Percentiles rank a stretch among this genome's conserved stretches.
Conservation (phyloP, 495 filamentous ascomycete species). For the Aspergillus avenaceus region DNA sequence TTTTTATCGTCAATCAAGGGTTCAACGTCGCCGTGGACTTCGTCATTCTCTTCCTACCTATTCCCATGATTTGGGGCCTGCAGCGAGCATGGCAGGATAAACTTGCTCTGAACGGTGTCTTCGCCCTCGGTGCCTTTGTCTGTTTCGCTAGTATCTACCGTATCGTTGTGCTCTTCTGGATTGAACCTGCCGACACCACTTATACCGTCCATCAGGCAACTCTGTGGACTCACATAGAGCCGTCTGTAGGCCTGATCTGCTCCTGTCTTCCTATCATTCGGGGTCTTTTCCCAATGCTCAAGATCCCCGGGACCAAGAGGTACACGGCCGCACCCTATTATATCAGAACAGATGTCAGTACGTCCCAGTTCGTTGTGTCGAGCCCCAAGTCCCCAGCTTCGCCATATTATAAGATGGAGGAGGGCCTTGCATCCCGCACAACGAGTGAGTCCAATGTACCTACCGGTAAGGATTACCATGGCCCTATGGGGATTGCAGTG, state of each 20-base stretch:
- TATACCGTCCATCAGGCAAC: slow-evolving; percentile 49
- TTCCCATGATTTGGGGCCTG: slow-evolving; percentile 45
- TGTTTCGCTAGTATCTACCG: slow-evolving; percentile 46
- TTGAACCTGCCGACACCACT: slow-evolving; percentile 40
- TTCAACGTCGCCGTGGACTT: slow-evolving; percentile 45
- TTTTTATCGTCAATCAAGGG: slow-evolving; percentile 41
- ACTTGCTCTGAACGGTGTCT: slow-evolving; percentile 42
- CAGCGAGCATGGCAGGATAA: slow-evolving; percentile 42
- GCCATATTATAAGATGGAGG: slow-evolving; percentile 32
- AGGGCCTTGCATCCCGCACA: slow-evolving; percentile 10
- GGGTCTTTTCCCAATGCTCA: slow-evolving; percentile 44
- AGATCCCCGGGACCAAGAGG: slow-evolving; percentile 17
- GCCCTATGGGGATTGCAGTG: slow-evolving; percentile 26
- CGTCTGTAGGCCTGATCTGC: slow-evolving; percentile 53
- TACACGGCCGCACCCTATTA: slow-evolving; percentile 24
- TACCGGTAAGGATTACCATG: slow-evolving; percentile 4
- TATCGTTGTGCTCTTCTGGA: slow-evolving; percentile 54
- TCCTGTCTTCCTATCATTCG: slow-evolving; percentile 55
- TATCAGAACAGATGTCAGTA: slow-evolving; percentile 26
- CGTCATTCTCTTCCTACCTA: slow-evolving; percentile 34
- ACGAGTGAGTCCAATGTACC: slow-evolving; percentile 2
- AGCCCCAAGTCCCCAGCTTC: slow-evolving; percentile 23
- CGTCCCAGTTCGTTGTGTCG: slow-evolving; percentile 23
- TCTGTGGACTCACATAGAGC: slow-evolving; percentile 56
- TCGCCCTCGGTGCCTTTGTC: slow-evolving; percentile 46